Conservation (phyloP, 169 alveolate species). For the Sarcocystis neurona region DNA sequence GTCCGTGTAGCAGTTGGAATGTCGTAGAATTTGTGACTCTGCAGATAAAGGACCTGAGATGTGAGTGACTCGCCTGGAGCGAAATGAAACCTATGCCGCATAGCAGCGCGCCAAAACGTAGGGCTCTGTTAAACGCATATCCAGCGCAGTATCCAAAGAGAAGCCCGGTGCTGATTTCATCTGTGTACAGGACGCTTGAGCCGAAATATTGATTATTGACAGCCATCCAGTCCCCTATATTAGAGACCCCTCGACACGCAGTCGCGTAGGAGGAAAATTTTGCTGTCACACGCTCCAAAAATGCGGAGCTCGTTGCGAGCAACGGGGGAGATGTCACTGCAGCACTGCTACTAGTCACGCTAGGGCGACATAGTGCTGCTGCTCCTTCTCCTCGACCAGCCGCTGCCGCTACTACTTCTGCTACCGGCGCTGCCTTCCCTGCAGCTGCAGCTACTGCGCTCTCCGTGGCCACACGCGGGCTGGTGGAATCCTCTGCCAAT, state of each 20-base stretch:
- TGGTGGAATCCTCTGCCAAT: no score
- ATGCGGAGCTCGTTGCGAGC: background rate
- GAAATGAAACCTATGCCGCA: constrained; percentile 33
- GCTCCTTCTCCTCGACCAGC: no score
- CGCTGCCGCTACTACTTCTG: no score
- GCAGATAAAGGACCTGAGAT: no score
- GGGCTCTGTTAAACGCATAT: constrained; percentile 15
- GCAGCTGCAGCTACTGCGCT: no score
- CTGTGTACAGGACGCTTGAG: constrained; percentile 24
- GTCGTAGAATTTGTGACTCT: no score
- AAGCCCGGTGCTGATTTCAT: constrained; percentile 31
- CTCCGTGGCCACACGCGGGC: no score
- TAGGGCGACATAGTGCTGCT: no score
- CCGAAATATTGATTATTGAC: constrained; percentile 12
- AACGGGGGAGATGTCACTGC: no score
- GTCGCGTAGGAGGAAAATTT: background rate
- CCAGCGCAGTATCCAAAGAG: constrained; percentile 36
- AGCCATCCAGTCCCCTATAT: background rate
- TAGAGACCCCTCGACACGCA: background rate
- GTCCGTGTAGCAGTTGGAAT: no score
- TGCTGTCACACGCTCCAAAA: background rate
- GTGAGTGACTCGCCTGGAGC: constrained; percentile 10
- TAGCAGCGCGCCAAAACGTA: constrained; percentile 10
- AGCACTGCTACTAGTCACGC: no score
- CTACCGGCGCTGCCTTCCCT: no score